Conservation (phyloP, 2,329 filamentous ascomycete species). For the Pseudogymnoascus sp. region DNA sequence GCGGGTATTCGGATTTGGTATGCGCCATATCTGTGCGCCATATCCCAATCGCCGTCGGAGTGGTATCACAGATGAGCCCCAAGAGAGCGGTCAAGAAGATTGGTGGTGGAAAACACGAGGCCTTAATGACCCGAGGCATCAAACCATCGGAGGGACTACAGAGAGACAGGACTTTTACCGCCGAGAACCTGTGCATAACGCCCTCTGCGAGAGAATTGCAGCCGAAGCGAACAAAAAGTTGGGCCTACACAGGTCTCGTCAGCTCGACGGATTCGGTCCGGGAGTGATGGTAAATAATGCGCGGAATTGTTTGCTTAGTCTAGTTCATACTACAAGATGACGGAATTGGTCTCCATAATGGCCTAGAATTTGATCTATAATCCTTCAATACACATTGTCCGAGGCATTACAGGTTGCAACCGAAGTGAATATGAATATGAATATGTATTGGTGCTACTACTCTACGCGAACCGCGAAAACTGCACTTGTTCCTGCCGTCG, state of each 20-base stretch:
- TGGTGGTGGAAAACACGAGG: neutral
- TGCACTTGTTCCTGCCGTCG: neutral
- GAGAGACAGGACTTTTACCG: neutral
- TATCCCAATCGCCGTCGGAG: neutral
- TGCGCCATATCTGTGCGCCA: neutral
- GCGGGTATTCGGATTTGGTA: conserved; percentile 1
- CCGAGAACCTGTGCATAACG: neutral
- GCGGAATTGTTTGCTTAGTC: neutral
- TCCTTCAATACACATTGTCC: neutral
- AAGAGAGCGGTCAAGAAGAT: neutral
- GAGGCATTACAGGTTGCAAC: neutral
- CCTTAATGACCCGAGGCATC: neutral
- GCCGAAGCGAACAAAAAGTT: neutral
- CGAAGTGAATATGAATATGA: neutral
- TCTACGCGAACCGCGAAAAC: neutral
- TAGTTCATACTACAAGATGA: neutral
- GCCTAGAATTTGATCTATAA: neutral
- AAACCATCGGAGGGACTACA: neutral
- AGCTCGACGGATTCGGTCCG: neutral
- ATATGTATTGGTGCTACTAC: neutral
- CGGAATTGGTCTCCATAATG: neutral
- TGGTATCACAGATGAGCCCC: neutral
- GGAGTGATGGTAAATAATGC: neutral
- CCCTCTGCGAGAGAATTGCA: neutral
- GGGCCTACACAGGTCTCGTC: neutral